Evolutionary conservation across 2,329 filamentous ascomycete species (phyloP), one percentile per base, ranked within the genome.

Genomic region (Diplodia intermedia): DNA sequence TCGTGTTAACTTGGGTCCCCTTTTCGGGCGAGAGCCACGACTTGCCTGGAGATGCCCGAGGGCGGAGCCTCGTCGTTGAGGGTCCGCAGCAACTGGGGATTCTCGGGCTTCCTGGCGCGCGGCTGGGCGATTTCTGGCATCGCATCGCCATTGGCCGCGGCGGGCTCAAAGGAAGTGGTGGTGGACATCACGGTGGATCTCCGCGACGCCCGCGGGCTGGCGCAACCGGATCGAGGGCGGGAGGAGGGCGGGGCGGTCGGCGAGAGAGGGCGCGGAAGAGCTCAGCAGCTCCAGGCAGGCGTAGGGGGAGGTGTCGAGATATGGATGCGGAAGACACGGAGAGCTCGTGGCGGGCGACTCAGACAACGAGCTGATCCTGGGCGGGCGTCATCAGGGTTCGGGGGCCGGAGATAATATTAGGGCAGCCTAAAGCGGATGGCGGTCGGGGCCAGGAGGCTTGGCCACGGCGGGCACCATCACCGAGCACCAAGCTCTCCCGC

Each of bases 21-120:
- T 50, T 29, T 54, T 68, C 47, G n/a, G 11, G 18, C 5, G 14
- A 11, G 20, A 20, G 14, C 15, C 20, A 12, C 36, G 11, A 56
- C 63, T n/a, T 69, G 77, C 78, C 78, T 80, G 38, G 79, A 80
- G 31, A 76, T 67, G 2, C 73, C 76, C 14, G 79, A 79, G 7
- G 65, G 71, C 14, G 72, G 60, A 23, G 78, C 77, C 15, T 80
- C 76, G 68, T 73, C 75, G 33, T 76, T 71, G 47, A 74, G 75
- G 12, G 77, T 76, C 55, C 77, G 78, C 57, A 79, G 71, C 55
- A 79, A 68, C 68, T 78, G 75, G 60, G 76, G 75, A 31, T 73
- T 73, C 12, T 70, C 75, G 0, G 78, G 75, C 70, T 78, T 79
- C 69, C 79, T 76, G 52, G 78, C 73, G 50, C 77, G 76, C 43